Conservation (phyloP, 768 basidiomycete genomes). For the Rossbeevera mucosa region DNA sequence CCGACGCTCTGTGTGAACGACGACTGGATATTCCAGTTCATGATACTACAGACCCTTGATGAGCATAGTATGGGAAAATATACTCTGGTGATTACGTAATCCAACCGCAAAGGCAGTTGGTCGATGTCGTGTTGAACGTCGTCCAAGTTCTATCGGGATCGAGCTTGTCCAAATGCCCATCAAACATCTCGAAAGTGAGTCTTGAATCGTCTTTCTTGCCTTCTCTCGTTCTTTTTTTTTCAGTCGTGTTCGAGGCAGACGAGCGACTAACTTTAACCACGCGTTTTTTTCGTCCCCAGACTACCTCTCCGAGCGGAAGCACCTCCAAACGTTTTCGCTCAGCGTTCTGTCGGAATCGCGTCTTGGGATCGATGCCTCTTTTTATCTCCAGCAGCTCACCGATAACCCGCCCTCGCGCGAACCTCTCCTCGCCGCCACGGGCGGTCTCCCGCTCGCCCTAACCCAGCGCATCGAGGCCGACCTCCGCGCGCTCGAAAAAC, state of each 20-base stretch:
- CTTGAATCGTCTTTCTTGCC: neutral
- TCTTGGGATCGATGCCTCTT: conserved; percentile 93
- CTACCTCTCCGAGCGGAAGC: conserved; percentile 84
- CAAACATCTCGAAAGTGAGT: conserved; percentile 78
- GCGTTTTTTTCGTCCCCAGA: conserved; percentile 38
- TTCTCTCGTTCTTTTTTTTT: neutral
- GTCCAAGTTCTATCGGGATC: conserved; percentile 12
- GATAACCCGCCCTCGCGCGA: conserved; percentile 77
- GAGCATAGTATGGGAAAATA: conserved; percentile 12
- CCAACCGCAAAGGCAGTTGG: conserved; percentile 6
- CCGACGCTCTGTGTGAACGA: no score
- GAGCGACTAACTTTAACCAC: neutral
- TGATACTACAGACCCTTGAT: neutral
- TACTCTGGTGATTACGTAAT: conserved; percentile 27
- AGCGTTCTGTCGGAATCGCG: conserved; percentile 83
- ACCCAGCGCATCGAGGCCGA: conserved; percentile 87
- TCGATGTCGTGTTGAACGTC: conserved; percentile 20
- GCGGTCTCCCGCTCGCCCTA: conserved; percentile 88
- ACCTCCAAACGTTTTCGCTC: conserved; percentile 77
- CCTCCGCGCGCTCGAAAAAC: conserved; percentile 83
- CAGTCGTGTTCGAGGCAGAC: neutral
- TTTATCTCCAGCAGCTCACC: conserved; percentile 78
- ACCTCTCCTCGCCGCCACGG: conserved; percentile 90
- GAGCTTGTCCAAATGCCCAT: conserved; percentile 56
- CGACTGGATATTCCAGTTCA: no score